Evolutionary conservation across 2,329 filamentous ascomycete genomes (phyloP), one percentile per base, ranked within the genome.

Genomic region (Fusarium sp.): DNA sequence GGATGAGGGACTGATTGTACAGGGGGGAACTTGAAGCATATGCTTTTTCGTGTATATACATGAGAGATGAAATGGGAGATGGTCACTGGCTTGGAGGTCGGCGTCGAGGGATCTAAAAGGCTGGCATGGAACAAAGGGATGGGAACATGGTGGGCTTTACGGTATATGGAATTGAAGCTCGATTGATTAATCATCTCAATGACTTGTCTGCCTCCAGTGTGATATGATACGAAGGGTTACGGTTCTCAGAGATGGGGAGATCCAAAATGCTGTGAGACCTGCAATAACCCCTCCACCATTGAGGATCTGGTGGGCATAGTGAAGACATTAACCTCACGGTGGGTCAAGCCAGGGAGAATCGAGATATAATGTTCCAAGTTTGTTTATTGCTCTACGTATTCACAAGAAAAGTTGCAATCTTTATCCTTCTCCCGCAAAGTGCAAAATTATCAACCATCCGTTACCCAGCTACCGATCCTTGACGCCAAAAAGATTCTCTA

Each of bases 401-500:
- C 39, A 59, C 34, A 70, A 60, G 30, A 62, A 48, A 50, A 34
- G 59, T 52, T 50, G 23, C 52, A 73, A 37, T 63, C 63, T 27
- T 73, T 45, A 66, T 56, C 64, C 62, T 71, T 59, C 50, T 64
- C 67, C 45, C 54, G 18, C 52, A 59, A 70, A 37, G 6, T 30
- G 3, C 9, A 32, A 52, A 32, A 32, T 30, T 18, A 73, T 71
- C 43, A 52, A 67, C 67, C 57, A 54, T 45, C 61, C 62, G 65
- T 61, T 62, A 66, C 64, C 69, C 59, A 70, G 71, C 68, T 63
- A 67, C 58, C 66, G 63, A 68, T 59, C 64, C 67, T 59, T 71
- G 66, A 77, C 69, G 69, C 73, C 68, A 37, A 67, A 61, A 63
- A 45, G 32, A 56, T 65, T 67, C 57, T 64, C 60, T 54, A 35